A percentile compares a stretch with the other conserved stretches of the same genome.
phyloP scores from a whole-genome alignment of 2,329 filamentous ascomycete species.

The Colletotrichum ledebouriae region DNA sequence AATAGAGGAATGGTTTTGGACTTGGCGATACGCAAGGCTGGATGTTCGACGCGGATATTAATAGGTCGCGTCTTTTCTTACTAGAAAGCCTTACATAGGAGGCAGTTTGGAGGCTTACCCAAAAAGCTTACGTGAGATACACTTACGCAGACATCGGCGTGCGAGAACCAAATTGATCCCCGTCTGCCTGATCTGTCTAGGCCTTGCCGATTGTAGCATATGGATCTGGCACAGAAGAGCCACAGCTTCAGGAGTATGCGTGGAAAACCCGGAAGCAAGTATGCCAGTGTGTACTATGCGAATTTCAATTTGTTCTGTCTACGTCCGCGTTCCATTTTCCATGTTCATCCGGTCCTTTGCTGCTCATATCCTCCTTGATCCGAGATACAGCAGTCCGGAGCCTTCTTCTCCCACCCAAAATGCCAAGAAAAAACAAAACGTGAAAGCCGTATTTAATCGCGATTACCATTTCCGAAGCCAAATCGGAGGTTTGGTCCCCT shows the following conservation, averaged over 20 bases:
- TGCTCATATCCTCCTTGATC: constrained; percentile 1
- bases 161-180: neutral
- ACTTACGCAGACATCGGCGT: neutral
- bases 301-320: neutral
- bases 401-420: neutral
- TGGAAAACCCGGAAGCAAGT: too few species aligned
- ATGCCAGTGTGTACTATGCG: neutral
- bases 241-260: too few species aligned
- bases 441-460: neutral
- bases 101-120: too few species aligned
- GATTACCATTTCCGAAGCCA: constrained; percentile 2
- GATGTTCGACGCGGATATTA: neutral
- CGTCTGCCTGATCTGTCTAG: too few species aligned
- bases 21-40: constrained; percentile 9
- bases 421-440: neutral
- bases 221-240: too few species aligned
- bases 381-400: constrained; percentile 14
- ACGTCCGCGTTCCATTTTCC: neutral
- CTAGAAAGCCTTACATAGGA: neutral
- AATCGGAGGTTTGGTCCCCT: neutral
- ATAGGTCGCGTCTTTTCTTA: neutral
- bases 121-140: constrained; percentile 2
- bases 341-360: constrained; percentile 3
- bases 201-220: too few species aligned
- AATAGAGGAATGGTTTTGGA: neutral